Conservation (phyloP, 2,329 filamentous ascomycete genomes). For the Aspergillus sp. region DNA sequence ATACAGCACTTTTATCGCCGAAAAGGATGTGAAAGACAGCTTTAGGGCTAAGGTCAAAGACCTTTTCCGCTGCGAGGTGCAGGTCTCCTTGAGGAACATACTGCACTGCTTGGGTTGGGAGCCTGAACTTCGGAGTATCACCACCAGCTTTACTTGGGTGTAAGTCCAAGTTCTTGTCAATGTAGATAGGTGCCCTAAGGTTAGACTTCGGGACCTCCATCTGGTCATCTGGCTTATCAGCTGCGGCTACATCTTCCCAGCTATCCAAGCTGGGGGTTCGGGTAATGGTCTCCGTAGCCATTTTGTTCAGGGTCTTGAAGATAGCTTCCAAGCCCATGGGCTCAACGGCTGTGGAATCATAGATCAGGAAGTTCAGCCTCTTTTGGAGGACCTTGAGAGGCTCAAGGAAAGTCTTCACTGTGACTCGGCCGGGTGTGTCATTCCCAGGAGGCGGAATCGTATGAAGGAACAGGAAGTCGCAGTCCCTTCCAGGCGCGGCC, state of each 20-base stretch:
- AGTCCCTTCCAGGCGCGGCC: slow-evolving; percentile 84
- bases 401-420: slow-evolving; percentile 91
- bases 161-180: slow-evolving; percentile 64
- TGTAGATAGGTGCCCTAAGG: slow-evolving; percentile 61
- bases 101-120: slow-evolving; percentile 78
- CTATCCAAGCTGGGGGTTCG: slow-evolving; percentile 79
- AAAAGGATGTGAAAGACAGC: slow-evolving; percentile 95
- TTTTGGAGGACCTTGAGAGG: slow-evolving; percentile 80
- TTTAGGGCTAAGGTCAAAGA: slow-evolving; percentile 91
- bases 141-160: slow-evolving; percentile 43
- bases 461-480: slow-evolving; percentile 90
- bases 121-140: slow-evolving; percentile 72
- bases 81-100: slow-evolving; percentile 86
- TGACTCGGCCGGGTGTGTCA: slow-evolving; percentile 72
- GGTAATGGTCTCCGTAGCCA: slow-evolving; percentile 66
- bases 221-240: slow-evolving; percentile 60
- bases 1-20: slow-evolving; percentile 93
- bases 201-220: slow-evolving; percentile 52
- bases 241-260: slow-evolving; percentile 81
- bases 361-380: slow-evolving; percentile 82
- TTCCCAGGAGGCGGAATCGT: slow-evolving; percentile 67
- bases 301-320: slow-evolving; percentile 71
- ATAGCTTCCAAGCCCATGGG: slow-evolving; percentile 70
- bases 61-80: slow-evolving; percentile 73
- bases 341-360: slow-evolving; percentile 74